These are phyloP conservation scores for Alnus glutinosa DNA, from an alignment of 306 rosid genomes.

Conservation along the genomic window DNA sequence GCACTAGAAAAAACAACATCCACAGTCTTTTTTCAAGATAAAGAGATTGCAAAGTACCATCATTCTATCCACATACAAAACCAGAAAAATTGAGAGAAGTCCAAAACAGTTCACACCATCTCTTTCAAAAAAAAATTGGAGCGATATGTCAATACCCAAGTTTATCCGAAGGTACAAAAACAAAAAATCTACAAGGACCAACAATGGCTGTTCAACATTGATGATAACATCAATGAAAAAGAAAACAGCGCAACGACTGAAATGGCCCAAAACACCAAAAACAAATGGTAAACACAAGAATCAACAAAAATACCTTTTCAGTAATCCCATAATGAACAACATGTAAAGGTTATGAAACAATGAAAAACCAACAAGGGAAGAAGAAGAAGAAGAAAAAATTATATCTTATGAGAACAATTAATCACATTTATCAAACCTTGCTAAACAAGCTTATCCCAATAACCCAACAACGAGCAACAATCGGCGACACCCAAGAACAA, in stretches of 20 bases:
- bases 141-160: too few species aligned
- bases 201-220: background rate
- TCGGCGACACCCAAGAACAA: conserved; percentile 21
- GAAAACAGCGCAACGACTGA: background rate
- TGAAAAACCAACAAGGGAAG: conserved; percentile 4
- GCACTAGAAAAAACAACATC: background rate
- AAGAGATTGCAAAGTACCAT: conserved; percentile 26
- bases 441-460: conserved; percentile 28
- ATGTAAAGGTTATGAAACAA: conserved; percentile 13
- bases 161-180: conserved; percentile 1
- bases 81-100: conserved; percentile 28
- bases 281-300: background rate
- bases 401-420: conserved; percentile 13
- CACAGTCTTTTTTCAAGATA: conserved; percentile 25
- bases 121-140: background rate
- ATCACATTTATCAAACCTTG: conserved; percentile 26
- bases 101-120: background rate
- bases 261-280: background rate
- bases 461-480: conserved; percentile 30
- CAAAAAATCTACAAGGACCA: background rate
- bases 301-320: conserved; percentile 10
- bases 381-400: background rate
- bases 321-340: conserved; percentile 9
- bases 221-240: background rate
- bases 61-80: conserved; percentile 30